These are phyloP conservation scores for Zygoascus bituminiphila DNA, from an alignment of 805 yeast species.

Conservation along the genomic window DNA sequence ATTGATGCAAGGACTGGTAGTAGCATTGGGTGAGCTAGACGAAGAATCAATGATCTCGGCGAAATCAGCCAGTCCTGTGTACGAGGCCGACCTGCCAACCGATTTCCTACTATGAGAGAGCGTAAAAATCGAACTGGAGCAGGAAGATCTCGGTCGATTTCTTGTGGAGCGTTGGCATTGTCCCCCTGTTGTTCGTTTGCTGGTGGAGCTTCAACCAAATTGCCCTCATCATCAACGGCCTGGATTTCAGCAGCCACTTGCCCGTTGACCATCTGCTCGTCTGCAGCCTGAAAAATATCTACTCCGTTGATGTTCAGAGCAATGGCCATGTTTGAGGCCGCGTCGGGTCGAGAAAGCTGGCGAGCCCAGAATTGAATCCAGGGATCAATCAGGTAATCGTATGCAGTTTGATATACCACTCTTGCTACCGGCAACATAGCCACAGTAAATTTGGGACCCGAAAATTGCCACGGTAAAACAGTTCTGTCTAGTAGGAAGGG, in stretches of 20 bases:
- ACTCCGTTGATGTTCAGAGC: background rate
- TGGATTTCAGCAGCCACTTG: slow-evolving; percentile 1
- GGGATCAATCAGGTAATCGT: slow-evolving; percentile 16
- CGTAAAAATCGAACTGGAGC: background rate
- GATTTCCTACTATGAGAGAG: background rate
- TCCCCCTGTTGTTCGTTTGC: background rate
- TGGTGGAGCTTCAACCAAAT: background rate
- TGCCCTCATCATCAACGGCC: slow-evolving; percentile 2
- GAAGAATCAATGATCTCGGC: slow-evolving; percentile 7
- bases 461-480: slow-evolving; percentile 16
- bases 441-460: slow-evolving; percentile 17
- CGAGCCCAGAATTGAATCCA: slow-evolving; percentile 16
- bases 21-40: slow-evolving; percentile 16
- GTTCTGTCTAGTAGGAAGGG: slow-evolving; percentile 17
- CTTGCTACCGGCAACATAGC: slow-evolving; percentile 17
- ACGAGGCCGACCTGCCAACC: background rate
- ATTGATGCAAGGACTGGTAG: slow-evolving; percentile 15
- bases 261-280: background rate
- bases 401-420: slow-evolving; percentile 11
- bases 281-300: background rate
- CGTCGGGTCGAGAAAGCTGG: slow-evolving; percentile 9
- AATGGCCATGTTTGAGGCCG: background rate
- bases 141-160: background rate
- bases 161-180: background rate
- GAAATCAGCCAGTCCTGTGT: slow-evolving; percentile 16